Conservation (phyloP, 257 asterid species). For the Linderniella brevidens region DNA sequence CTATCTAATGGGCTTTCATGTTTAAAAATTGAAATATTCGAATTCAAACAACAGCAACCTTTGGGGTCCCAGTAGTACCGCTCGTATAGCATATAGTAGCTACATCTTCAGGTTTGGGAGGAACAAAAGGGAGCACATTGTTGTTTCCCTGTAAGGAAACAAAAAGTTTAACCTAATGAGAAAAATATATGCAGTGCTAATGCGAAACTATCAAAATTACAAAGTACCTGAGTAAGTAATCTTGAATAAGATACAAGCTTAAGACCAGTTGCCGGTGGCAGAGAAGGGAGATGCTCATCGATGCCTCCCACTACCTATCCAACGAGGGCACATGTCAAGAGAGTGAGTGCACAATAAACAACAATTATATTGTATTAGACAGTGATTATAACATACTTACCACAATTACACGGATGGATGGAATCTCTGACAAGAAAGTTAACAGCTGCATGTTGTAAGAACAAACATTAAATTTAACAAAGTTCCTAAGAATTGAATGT, state of each 20-base stretch:
- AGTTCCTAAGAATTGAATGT: background rate
- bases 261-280: constrained; percentile 60
- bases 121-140: constrained; percentile 50
- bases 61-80: constrained; percentile 97
- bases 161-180: no score
- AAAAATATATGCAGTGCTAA: background rate
- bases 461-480: background rate
- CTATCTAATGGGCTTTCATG: background rate
- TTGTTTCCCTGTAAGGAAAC: constrained; percentile 34
- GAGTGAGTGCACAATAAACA: background rate
- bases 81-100: constrained; percentile 98
- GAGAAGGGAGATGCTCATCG: constrained; percentile 85
- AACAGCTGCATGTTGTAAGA: constrained; percentile 39
- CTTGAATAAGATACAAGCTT: constrained; percentile 52
- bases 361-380: background rate
- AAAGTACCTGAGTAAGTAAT: constrained; percentile 56
- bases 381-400: constrained; percentile 26
- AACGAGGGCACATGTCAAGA: constrained; percentile 4
- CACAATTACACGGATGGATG: constrained; percentile 70
- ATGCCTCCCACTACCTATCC: constrained; percentile 82
- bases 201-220: background rate
- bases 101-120: constrained; percentile 71
- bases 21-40: background rate
- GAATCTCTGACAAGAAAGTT: constrained; percentile 75
- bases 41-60: constrained; percentile 25